Evolutionary conservation across 495 filamentous ascomycete species (phyloP), one percentile per base, ranked within the genome.

Genomic region (Chaetomium fimeti): DNA sequence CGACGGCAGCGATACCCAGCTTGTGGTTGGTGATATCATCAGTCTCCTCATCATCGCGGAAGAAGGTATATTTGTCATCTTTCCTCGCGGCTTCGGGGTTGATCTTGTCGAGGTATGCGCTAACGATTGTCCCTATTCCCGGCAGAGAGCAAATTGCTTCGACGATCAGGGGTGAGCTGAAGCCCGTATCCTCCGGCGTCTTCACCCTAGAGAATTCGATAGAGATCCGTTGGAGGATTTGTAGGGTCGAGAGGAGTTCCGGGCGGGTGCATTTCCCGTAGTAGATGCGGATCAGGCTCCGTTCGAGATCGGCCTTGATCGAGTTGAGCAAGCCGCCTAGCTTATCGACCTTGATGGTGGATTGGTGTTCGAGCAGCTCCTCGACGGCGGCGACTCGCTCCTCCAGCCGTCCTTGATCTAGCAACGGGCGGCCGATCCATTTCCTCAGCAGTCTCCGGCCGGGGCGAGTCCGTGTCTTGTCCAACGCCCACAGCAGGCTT

Each of bases 11-110:
- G 67, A 99, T 99, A 38, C 92, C 91, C n/a, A 96, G 72, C 74
- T 97, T 98, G 66, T 93, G 87, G 54, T 91, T 87, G 5, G 84
- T 85, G 64, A 98, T 96, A 22, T 85, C 89, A 8, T 96, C 92
- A 2, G 87, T 91, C 71, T 97, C 93, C 56, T 91, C 82, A 4
- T 88, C 85, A 62, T 96, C 90, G 3, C 89, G 85, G 76, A 99
- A 98, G 79, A 99, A 99, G 11, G 83, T 75, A 71, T 96, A 97
- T 66, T 97, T 97, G 76, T 99, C 92, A 70, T 98, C 89, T 12
- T 83, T 86, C 47, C 84, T 86, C 0, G 94, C 94, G 0, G 95
- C 91, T 68, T 93, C 81, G 53, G 87, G 77, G 65, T 95, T 97
- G 74, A 99, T 94, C 64, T 87, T 87, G 63, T 95, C 88, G 18